Evolutionary conservation across 2,329 filamentous ascomycete species (phyloP).

Genomic region (Paramyrothecium sp.): DNA sequence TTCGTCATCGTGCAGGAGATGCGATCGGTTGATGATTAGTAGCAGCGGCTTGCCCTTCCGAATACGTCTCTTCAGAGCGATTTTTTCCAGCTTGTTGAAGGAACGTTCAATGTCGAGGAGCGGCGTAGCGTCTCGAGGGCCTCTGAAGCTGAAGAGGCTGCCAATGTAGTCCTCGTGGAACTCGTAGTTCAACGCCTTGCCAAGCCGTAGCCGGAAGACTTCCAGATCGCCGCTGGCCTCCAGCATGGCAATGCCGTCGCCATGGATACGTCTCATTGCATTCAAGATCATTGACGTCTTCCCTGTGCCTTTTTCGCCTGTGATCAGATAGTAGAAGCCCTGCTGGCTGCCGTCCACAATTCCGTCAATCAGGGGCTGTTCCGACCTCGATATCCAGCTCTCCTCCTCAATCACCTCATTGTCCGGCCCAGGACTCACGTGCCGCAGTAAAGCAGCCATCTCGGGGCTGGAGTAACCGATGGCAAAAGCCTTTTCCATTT

Average conservation of each 20-base stretch:
- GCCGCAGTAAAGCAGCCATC: constrained; percentile 46
- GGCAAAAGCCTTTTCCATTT: constrained; percentile 71
- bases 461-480: constrained; percentile 66
- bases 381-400: constrained; percentile 58
- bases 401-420: constrained; percentile 12
- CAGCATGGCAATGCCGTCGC: constrained; percentile 67
- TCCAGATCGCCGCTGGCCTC: constrained; percentile 70
- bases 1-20: constrained; percentile 66
- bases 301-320: constrained; percentile 70
- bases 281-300: constrained; percentile 72
- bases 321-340: constrained; percentile 66
- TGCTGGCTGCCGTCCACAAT: constrained; percentile 57
- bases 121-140: constrained; percentile 66
- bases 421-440: constrained; percentile 19
- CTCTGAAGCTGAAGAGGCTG: constrained; percentile 68
- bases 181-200: constrained; percentile 69
- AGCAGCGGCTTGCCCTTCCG: constrained; percentile 53
- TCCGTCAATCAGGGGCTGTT: constrained; percentile 60
- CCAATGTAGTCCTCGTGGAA: constrained; percentile 68
- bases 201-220: constrained; percentile 70
- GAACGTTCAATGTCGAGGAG: constrained; percentile 70
- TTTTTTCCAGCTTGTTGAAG: constrained; percentile 73
- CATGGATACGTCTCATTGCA: constrained; percentile 66
- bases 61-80: constrained; percentile 56
- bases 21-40: constrained; percentile 66